phyloP scores from a whole-genome alignment of 2,329 filamentous ascomycete species.

The Venturia effusa region DNA sequence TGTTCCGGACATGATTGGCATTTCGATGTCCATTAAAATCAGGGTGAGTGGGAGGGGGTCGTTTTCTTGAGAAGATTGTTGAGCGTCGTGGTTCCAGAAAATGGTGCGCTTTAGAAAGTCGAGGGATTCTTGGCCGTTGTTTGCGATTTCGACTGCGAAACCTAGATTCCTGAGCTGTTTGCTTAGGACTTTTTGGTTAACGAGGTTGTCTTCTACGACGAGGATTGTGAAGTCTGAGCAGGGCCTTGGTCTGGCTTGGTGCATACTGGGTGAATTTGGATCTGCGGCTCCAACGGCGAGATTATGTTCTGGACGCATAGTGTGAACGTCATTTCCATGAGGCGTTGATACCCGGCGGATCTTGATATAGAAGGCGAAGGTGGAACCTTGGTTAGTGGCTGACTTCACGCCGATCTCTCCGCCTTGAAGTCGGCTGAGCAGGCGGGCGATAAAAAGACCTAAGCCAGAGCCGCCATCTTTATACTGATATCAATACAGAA shows the following conservation, averaged over 20 bases:
- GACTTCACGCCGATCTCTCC: conserved; percentile 58
- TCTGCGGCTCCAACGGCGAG: not conserved
- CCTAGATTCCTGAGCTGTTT: conserved; percentile 24
- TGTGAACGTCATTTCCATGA: not conserved
- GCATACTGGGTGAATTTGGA: not conserved
- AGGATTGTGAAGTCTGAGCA: conserved; percentile 9
- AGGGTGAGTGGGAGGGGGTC: not conserved
- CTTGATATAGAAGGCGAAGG: conserved; percentile 58
- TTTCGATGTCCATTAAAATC: conserved; percentile 12
- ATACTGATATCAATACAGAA: no score
- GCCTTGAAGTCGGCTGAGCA: conserved; percentile 58
- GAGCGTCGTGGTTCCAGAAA: conserved; percentile 1
- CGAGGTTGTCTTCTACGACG: conserved; percentile 25
- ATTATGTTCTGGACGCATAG: not conserved
- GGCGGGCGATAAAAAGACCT: conserved; percentile 57
- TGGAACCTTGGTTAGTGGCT: conserved; percentile 46
- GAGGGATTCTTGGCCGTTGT: conserved; percentile 24
- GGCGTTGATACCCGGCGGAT: conserved; percentile 21
- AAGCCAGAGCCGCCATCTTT: conserved; percentile 41
- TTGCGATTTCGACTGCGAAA: conserved; percentile 20
- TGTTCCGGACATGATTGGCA: conserved; percentile 12
- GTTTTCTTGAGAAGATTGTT: not conserved
- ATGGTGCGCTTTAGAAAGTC: conserved; percentile 1
- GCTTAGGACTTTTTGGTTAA: conserved; percentile 25
- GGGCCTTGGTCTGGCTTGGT: not conserved